Base-by-base conservation (phyloP, 2,329 filamentous ascomycete genomes). In the Apiospora marii region DNA sequence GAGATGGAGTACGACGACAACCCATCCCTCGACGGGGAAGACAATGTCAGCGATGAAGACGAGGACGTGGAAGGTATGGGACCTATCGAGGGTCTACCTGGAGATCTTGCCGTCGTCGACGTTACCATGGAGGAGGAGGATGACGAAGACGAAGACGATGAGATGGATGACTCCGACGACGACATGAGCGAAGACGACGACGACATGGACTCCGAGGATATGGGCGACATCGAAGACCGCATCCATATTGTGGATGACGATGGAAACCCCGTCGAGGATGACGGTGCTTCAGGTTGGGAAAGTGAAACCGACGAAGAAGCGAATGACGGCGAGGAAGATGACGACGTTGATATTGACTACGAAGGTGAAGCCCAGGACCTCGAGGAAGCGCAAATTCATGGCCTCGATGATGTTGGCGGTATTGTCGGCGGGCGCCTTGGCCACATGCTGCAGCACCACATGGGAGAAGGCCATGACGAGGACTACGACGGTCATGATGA, bases 1-100 rank as follows among this genome's bases (percentile, higher is more conserved):
- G 96, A 97, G 76, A 96, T 98, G 91, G 94, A 97, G 71, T 98
- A 97, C 78, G 89, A 87, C 30, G 94, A 96, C 64, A 93, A 96
- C 76, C 70, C 30, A 93, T 91, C 91, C 0, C 89, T 88, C 75
- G 93, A 96, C 78, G 94, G 94, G 73, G 93, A 95, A 78, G 94
- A 96, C 76, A 93, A 96, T 72, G 91, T 98, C 72, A 98, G 95
- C 78, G 96, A 97, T 79, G 94, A 96, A 73, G 94, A 97, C 74
- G 88, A 93, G 74, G 94, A 97, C 72, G 93, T 95, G 70, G 92
- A 91, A 74, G 93, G 92, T 51, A 95, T 97, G 87, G 96, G 95
- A 7, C 91, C 94, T 49, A 93, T 98, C 70, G 95, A 98, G 84
- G 93, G 90, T 69, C 85, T 92, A 27, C 86, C 90, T 71, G 90